Conservation (phyloP, 371 early-diverging fungal species). For the Mortierella sp. region DNA sequence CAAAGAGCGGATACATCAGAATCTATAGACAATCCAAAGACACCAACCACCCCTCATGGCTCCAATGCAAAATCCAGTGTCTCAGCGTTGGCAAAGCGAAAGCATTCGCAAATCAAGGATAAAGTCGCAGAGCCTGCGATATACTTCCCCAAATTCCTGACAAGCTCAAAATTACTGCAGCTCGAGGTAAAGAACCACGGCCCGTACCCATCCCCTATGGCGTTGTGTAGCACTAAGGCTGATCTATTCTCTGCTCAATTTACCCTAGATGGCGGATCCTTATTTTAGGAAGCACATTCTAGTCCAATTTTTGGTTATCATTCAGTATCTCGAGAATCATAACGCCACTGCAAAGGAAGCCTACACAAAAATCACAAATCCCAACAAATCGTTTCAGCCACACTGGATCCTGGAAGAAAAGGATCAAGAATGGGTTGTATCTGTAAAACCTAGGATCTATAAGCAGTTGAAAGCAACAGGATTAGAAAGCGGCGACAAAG, state of each 20-base stretch:
- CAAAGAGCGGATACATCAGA: slow-evolving; percentile 34
- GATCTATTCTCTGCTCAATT: background rate
- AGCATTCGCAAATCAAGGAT: slow-evolving; percentile 24
- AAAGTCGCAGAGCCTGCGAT: slow-evolving; percentile 53
- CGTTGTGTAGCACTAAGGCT: no score
- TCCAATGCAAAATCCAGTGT: background rate
- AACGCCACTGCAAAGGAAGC: slow-evolving; percentile 31
- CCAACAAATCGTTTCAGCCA: slow-evolving; percentile 56
- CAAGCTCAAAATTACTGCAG: slow-evolving; percentile 76
- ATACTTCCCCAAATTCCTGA: slow-evolving; percentile 82
- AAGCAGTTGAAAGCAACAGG: slow-evolving; percentile 29
- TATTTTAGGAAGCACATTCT: slow-evolving; percentile 83
- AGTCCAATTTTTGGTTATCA: slow-evolving; percentile 80
- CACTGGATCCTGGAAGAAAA: slow-evolving; percentile 40
- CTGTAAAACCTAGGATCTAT: slow-evolving; percentile 26
- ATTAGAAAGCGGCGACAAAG: slow-evolving; percentile 27
- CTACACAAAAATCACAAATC: slow-evolving; percentile 30
- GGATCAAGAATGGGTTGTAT: slow-evolving; percentile 35
- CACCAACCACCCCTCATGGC: background rate
- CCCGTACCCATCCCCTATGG: no score
- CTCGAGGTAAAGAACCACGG: slow-evolving; percentile 66
- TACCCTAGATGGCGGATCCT: slow-evolving; percentile 68
- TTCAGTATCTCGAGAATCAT: slow-evolving; percentile 69
- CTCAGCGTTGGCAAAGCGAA: slow-evolving; percentile 20
- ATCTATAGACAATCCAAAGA: slow-evolving; percentile 9